Percentiles rank a stretch among this genome's conserved stretches.
These are phyloP conservation scores for Erodium maritimum DNA, from an alignment of 345 rosid genomes.

Conservation along the genomic window DNA sequence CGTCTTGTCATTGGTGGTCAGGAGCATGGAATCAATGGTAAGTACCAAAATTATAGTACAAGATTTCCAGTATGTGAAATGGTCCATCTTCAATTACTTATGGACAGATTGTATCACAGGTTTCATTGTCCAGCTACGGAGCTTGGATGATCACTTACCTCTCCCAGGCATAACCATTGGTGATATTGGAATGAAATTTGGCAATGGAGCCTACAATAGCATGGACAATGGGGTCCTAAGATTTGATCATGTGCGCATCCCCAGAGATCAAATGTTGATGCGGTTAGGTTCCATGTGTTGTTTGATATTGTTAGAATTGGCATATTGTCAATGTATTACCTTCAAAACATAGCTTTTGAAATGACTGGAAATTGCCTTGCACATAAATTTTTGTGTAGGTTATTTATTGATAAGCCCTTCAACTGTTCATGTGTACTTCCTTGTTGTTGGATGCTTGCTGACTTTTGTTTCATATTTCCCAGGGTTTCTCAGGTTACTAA, in stretches of 20 bases:
- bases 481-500: conserved; percentile 83
- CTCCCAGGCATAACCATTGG: conserved; percentile 88
- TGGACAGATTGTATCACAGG: conserved; percentile 35
- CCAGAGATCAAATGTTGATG: conserved; percentile 92
- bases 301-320: background rate
- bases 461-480: conserved; percentile 17
- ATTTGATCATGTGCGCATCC: conserved; percentile 88
- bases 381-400: background rate
- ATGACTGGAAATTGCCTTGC: background rate
- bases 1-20: conserved; percentile 66
- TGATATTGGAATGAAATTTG: conserved; percentile 92
- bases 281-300: conserved; percentile 25
- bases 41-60: conserved; percentile 4
- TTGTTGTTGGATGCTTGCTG: background rate
- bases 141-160: conserved; percentile 91
- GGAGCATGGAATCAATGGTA: conserved; percentile 90
- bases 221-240: conserved; percentile 93
- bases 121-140: conserved; percentile 87
- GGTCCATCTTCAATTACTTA: background rate
- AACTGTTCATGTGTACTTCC: too few relatives aligned
- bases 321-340: background rate
- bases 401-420: background rate
- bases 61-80: background rate
- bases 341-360: background rate
- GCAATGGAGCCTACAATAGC: conserved; percentile 82